phyloP scores from a whole-genome alignment of 2,329 filamentous ascomycete genomes.

The Gnomoniopsis smithogilvyi region DNA sequence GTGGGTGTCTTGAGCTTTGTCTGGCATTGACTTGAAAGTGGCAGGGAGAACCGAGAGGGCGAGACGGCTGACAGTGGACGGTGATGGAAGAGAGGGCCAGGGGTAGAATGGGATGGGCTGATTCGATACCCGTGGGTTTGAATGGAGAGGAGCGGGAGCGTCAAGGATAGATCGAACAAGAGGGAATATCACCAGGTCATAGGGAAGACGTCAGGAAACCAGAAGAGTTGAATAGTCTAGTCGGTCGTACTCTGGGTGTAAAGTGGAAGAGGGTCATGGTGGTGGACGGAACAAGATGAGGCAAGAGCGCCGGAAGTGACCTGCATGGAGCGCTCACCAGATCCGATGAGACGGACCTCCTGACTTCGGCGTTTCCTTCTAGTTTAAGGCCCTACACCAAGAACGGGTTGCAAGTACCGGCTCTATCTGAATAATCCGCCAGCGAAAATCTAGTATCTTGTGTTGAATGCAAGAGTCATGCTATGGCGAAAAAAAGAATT shows the following conservation, averaged over 20 bases:
- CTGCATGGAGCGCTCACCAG: neutral
- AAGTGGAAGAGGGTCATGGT: neutral
- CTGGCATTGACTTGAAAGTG: neutral
- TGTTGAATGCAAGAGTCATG: neutral
- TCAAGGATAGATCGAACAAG: neutral
- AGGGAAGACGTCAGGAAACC: neutral
- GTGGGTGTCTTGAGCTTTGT: neutral
- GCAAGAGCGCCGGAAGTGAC: neutral
- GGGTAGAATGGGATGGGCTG: too few species aligned
- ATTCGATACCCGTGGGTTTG: too few species aligned
- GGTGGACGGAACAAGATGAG: neutral
- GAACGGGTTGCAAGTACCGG: neutral
- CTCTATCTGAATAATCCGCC: neutral
- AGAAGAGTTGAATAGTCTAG: neutral
- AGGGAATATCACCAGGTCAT: neutral
- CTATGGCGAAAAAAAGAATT: neutral
- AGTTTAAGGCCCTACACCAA: neutral
- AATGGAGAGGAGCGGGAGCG: too few species aligned
- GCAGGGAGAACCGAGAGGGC: too few species aligned
- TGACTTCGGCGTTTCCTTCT: neutral
- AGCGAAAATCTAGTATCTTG: neutral
- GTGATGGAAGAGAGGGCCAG: too few species aligned
- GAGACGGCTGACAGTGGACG: too few species aligned
- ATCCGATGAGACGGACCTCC: neutral
- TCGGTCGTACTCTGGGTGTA: neutral